Evolutionary conservation across 2,329 filamentous ascomycete genomes (phyloP), one percentile per base, ranked within the genome.

Genomic region (Nigrospora osmanthi): DNA sequence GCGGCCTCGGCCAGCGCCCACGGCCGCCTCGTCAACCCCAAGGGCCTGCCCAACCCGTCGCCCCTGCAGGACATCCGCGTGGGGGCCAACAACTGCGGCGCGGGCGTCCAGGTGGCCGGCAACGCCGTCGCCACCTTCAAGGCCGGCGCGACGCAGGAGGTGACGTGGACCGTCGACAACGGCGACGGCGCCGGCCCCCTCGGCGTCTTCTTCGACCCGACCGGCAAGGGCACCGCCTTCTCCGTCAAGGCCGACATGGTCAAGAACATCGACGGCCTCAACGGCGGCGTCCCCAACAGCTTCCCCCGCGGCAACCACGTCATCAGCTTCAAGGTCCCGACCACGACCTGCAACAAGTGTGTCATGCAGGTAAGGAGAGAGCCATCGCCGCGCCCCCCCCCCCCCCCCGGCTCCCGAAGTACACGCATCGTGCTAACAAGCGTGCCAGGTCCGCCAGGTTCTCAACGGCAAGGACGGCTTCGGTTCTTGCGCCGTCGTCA

Each of bases 151-250:
- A 42, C 39, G 14, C 44, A 45, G 44, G 44, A 45, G 23, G 31
- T 45, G 16, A 45, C 44, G 33, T 45, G 44, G 44, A 38, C 33
- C 15, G 44, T 45, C n/a, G 44, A 45, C 44, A 45, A 45, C 38
- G 44, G 44, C 38, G 44, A 45, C 39, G 44, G 44, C 38, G 44
- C 44, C 34, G 44, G 44, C 34, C 44, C 44, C 28, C 37, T 45
- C 23, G 44, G 33, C 11, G 44, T 45, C 35, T 45, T 40, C 19
- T 45, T 45, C 34, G 44, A 45, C 44, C 44, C 44, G 17, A 45
- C 44, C 16, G 44, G 44, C 44, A 42, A 42, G 38, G 44, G 44
- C 28, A 45, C 44, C 33, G 28, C 10, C 44, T 45, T 45, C 38
- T 35, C 7, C 32, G 44, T 42, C 34, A 38, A 38, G 37, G 44